These are phyloP conservation scores for Mimosa pudica DNA, from an alignment of 306 rosid species.

Conservation along the genomic window DNA sequence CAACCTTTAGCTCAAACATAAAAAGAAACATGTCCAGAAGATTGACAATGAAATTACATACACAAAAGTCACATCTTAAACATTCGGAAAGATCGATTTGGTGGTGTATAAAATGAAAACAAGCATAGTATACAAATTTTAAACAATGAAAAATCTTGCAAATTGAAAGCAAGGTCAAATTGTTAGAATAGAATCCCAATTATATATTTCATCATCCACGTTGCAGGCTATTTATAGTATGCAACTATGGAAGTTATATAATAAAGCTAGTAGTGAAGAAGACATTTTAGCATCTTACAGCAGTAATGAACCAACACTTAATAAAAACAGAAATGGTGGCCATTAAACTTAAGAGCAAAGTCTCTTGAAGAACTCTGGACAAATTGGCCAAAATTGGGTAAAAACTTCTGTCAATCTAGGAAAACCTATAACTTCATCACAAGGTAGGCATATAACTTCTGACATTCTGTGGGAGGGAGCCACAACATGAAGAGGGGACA, in stretches of 20 bases:
- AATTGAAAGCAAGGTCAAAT: constrained; percentile 19
- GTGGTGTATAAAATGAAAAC: neutral
- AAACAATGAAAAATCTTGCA: neutral
- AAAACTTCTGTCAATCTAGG: neutral
- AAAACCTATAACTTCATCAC: neutral
- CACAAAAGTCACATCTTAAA: neutral
- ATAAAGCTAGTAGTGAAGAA: constrained; percentile 11
- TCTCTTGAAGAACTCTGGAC: neutral
- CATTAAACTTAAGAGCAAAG: neutral
- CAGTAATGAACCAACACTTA: neutral
- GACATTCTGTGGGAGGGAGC: neutral
- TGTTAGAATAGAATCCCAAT: constrained; percentile 20
- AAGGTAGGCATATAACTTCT: neutral
- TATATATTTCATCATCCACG: neutral
- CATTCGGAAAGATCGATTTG: neutral
- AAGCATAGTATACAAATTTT: neutral
- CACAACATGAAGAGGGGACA: neutral
- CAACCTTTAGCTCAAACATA: constrained; percentile 23
- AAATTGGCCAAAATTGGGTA: neutral
- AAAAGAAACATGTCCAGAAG: constrained; percentile 2
- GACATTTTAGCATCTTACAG: constrained; percentile 15
- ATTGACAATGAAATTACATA: neutral
- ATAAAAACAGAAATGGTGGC: neutral
- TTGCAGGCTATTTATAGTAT: neutral
- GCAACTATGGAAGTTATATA: neutral